phyloP scores from a whole-genome alignment of 352 stramenopile genomes.

The Pythium aquatile region DNA sequence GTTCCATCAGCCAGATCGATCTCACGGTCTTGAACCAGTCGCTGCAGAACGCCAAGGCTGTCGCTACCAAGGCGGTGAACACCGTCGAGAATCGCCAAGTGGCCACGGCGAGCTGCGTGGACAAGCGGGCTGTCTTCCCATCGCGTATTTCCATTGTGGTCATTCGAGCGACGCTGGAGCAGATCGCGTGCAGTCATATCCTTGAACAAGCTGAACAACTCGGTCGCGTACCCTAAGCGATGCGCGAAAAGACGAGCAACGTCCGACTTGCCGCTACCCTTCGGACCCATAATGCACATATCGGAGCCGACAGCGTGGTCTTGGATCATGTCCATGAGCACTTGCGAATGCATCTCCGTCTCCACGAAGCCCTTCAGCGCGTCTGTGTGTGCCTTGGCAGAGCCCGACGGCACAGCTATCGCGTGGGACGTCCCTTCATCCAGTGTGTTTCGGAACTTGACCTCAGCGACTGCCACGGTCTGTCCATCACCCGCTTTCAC shows the following conservation, averaged over 20 bases:
- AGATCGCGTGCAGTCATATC: slow-evolving; percentile 94
- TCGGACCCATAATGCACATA: slow-evolving; percentile 76
- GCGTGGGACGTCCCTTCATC: slow-evolving; percentile 8
- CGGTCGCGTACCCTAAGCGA: slow-evolving; percentile 77
- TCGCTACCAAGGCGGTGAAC: slow-evolving; percentile 91
- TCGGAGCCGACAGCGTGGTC: slow-evolving; percentile 76
- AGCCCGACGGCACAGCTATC: slow-evolving; percentile 45
- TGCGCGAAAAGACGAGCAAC: slow-evolving; percentile 65
- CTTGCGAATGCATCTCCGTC: slow-evolving; percentile 44
- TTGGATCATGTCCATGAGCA: slow-evolving; percentile 73
- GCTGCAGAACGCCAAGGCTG: slow-evolving; percentile 86
- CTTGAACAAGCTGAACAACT: slow-evolving; percentile 92
- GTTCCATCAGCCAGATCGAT: slow-evolving; percentile 88
- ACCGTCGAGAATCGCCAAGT: slow-evolving; percentile 90
- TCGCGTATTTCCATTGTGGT: slow-evolving; percentile 82
- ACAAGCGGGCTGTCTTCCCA: slow-evolving; percentile 94
- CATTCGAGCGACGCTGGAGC: slow-evolving; percentile 86
- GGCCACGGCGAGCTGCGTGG: slow-evolving; percentile 80
- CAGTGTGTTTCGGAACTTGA: slow-evolving; percentile 12
- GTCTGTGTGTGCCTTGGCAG: slow-evolving; percentile 25
- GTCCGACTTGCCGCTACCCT: slow-evolving; percentile 84
- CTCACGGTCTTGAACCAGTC: slow-evolving; percentile 87
- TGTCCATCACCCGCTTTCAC: slow-evolving; percentile 25
- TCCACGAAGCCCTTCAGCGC: slow-evolving; percentile 53
- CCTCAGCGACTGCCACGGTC: slow-evolving; percentile 16